Conservation (phyloP, 345 rosid genomes). For the Melastoma malabathricum region DNA sequence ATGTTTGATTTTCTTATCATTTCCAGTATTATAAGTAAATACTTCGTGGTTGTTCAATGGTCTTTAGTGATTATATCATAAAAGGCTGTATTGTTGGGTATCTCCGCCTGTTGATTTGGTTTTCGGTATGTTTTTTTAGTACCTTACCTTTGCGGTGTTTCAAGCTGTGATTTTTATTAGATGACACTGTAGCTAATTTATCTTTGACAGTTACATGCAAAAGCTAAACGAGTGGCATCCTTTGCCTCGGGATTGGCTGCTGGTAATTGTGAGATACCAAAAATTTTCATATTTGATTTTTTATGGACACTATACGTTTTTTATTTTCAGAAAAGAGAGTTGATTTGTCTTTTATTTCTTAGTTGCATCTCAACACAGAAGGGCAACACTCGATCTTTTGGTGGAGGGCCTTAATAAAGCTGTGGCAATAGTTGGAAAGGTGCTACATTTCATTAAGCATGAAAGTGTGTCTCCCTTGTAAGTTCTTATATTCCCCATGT, state of each 20-base stretch:
- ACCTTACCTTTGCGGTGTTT: too few species aligned
- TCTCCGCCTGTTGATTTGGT: too few species aligned
- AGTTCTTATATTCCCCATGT: constrained; percentile 13
- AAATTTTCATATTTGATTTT: constrained; percentile 4
- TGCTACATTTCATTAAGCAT: constrained; percentile 45
- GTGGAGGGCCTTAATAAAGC: constrained; percentile 50
- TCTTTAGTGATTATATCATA: too few species aligned
- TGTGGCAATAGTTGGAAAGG: constrained; percentile 45
- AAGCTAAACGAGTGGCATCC: constrained; percentile 32
- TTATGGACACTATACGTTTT: neutral
- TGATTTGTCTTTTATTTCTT: constrained; percentile 1
- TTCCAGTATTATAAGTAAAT: too few species aligned
- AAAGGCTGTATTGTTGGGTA: too few species aligned
- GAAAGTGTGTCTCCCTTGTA: constrained; percentile 53
- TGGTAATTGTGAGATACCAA: constrained; percentile 27
- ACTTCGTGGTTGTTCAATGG: too few species aligned
- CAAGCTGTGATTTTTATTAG: too few species aligned
- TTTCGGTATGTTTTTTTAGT: too few species aligned
- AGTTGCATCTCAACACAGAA: constrained; percentile 36
- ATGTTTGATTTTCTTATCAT: too few species aligned
- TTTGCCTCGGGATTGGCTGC: constrained; percentile 30
- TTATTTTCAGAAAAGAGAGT: neutral
- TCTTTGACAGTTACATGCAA: constrained; percentile 42
- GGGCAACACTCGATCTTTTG: constrained; percentile 32
- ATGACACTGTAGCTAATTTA: too few species aligned